Base-by-base conservation (phyloP, 805 yeast genomes). In the Suhomyces vadensis region DNA sequence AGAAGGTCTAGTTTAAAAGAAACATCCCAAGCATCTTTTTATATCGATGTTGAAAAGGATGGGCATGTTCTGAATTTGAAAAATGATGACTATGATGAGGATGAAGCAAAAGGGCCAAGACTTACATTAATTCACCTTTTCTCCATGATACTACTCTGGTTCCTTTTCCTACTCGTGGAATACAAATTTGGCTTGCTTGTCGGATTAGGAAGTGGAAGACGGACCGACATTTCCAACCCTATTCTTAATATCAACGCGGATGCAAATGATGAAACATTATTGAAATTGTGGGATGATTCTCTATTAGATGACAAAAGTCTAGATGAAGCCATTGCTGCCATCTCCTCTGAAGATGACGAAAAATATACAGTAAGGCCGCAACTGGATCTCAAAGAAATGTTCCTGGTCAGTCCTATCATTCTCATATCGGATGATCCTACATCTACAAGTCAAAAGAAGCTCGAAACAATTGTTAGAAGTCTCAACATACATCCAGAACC, bases 401-500 rank as follows among this genome's bases (percentile, higher is more conserved):
- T 65, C n/a, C 57, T 64, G 6, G 51, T 67, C 4, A 52, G 61
- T 14, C 63, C 69, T 3, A 52, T 65, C 11, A 58, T 52, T 13
- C 46, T 66, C 2, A 35, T 67, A 3, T 48, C 66, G 22, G 50
- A 58, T 39, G 56, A 58, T 40, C 59, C 59, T 29, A 54, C 53
- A 19, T 51, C 50, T 14, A 22, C 41, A 11, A 43, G 37, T n/a
- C 45, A 43, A 27, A 42, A 33, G 23, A 29, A 29, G 37, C 53
- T 52, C 4, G 56, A 52, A 31, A 54, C 51, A 7, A 50, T 67
- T 8, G 51, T 59, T 13, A 23, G 45, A 16, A 53, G 47, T 17
- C 46, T 67, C 21, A 56, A 54, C 31, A 63, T 67, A 23, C 55
- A 51, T 13, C 73, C 73, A 3, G 69, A 65, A 47, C 66, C 71